Conservation (phyloP, 495 filamentous ascomycete genomes). For the Bryoglossum gracile region DNA sequence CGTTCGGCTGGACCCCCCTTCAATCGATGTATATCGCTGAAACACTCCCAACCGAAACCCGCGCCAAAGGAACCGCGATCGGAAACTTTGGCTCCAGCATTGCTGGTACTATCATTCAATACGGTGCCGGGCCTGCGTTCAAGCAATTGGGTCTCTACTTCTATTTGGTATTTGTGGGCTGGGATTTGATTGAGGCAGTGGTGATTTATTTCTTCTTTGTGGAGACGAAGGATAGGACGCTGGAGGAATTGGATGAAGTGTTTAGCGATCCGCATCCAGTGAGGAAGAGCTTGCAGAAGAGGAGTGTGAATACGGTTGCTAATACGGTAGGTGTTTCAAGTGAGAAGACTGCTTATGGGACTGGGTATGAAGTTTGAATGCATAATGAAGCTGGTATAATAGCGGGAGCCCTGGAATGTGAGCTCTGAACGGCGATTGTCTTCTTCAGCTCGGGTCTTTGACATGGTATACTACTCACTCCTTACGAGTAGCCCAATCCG, state of each 20-base stretch:
- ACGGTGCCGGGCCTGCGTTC: slow-evolving; percentile 46
- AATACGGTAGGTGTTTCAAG: slow-evolving; percentile 1
- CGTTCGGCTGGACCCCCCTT: slow-evolving; percentile 58
- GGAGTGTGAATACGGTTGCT: slow-evolving; percentile 23
- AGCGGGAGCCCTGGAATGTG: no score
- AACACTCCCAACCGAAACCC: slow-evolving; percentile 46
- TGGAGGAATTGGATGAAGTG: slow-evolving; percentile 59
- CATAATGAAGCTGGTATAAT: no score
- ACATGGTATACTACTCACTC: no score
- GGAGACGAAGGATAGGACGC: slow-evolving; percentile 23
- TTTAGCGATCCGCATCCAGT: slow-evolving; percentile 50
- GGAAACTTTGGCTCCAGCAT: slow-evolving; percentile 34
- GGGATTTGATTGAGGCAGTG: slow-evolving; percentile 14
- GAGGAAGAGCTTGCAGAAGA: slow-evolving; percentile 44
- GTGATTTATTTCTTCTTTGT: slow-evolving; percentile 19
- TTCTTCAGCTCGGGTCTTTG: no score
- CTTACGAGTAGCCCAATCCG: no score
- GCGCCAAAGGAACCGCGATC: slow-evolving; percentile 53
- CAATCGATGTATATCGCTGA: slow-evolving; percentile 55
- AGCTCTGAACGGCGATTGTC: no score
- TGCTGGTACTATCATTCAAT: slow-evolving; percentile 37
- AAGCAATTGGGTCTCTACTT: slow-evolving; percentile 45
- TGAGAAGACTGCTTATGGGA: slow-evolving; percentile 1
- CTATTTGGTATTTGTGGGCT: slow-evolving; percentile 32
- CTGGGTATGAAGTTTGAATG: no score